A percentile compares a stretch with the other conserved stretches of the same genome.
phyloP scores from a whole-genome alignment of 1,139 yeast genomes.

The Saccharomyces pastorianus region DNA sequence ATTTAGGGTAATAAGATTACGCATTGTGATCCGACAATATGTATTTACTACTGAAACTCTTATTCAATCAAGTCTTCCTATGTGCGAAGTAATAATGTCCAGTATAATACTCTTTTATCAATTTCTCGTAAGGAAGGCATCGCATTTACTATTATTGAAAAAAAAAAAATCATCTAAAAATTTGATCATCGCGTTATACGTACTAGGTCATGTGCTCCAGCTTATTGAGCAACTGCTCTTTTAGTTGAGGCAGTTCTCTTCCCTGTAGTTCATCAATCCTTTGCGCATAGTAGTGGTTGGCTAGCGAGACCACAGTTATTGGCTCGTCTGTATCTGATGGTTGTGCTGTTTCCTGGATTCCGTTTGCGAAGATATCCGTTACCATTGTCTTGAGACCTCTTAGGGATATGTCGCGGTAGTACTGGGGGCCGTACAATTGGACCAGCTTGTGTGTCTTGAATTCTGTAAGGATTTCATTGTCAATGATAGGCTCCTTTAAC shows the following conservation, averaged over 20 bases:
- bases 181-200: constrained; percentile 3
- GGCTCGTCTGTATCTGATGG: constrained; percentile 6
- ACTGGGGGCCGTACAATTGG: constrained; percentile 21
- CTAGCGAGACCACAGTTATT: constrained; percentile 20
- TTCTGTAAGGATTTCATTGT: constrained; percentile 15
- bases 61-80: no score
- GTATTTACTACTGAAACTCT: not conserved
- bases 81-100: no score
- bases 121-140: constrained; percentile 4
- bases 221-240: not conserved
- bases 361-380: constrained; percentile 17
- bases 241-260: constrained; percentile 20
- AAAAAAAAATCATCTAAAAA: constrained; percentile 1
- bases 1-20: constrained; percentile 50
- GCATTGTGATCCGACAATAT: constrained; percentile 39
- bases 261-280: constrained; percentile 21
- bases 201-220: not conserved
- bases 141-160: constrained; percentile 1
- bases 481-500: constrained; percentile 25
- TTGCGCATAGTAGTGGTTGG: constrained; percentile 23
- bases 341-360: constrained; percentile 7
- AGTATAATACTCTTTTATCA: no score
- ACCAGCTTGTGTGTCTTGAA: constrained; percentile 22
- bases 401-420: constrained; percentile 12
- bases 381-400: constrained; percentile 20